Conservation (phyloP, 2,329 filamentous ascomycete species). For the Nemania abortiva region DNA sequence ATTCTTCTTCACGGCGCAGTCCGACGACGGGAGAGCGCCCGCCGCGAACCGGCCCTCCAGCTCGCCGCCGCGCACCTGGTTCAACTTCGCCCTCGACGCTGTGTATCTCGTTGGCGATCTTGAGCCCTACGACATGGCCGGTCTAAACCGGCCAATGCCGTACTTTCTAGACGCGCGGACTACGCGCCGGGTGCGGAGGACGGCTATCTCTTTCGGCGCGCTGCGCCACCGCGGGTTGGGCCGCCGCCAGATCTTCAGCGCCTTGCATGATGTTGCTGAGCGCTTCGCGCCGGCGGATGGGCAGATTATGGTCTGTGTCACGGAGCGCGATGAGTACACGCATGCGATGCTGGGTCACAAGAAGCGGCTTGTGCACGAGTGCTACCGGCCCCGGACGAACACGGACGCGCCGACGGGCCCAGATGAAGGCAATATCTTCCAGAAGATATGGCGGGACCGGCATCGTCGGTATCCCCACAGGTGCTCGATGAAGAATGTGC, state of each 20-base stretch:
- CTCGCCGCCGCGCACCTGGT: slow-evolving; percentile 58
- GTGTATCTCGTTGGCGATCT: slow-evolving; percentile 62
- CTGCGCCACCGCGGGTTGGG: slow-evolving; percentile 58
- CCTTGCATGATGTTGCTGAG: slow-evolving; percentile 63
- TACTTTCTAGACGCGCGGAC: slow-evolving; percentile 59
- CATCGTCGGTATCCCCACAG: slow-evolving; percentile 57
- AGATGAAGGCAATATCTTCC: slow-evolving; percentile 54
- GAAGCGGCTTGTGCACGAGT: slow-evolving; percentile 38
- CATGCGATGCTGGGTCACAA: slow-evolving; percentile 48
- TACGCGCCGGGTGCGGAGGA: slow-evolving; percentile 57
- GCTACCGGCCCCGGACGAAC: not conserved
- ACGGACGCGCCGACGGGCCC: not conserved
- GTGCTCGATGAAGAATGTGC: slow-evolving; percentile 56
- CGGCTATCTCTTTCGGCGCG: slow-evolving; percentile 60
- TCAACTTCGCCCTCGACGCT: slow-evolving; percentile 62
- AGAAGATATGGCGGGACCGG: slow-evolving; percentile 63
- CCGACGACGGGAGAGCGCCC: not conserved
- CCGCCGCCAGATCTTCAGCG: slow-evolving; percentile 60
- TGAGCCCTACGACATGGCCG: slow-evolving; percentile 60
- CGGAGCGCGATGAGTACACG: slow-evolving; percentile 53
- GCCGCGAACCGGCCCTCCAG: slow-evolving; percentile 21
- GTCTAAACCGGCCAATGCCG: slow-evolving; percentile 62
- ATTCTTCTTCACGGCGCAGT: not conserved
- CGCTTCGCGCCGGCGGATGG: slow-evolving; percentile 52
- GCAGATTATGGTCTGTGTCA: slow-evolving; percentile 58